Base-by-base conservation (phyloP, 257 asterid genomes). In the Verbena officinalis region DNA sequence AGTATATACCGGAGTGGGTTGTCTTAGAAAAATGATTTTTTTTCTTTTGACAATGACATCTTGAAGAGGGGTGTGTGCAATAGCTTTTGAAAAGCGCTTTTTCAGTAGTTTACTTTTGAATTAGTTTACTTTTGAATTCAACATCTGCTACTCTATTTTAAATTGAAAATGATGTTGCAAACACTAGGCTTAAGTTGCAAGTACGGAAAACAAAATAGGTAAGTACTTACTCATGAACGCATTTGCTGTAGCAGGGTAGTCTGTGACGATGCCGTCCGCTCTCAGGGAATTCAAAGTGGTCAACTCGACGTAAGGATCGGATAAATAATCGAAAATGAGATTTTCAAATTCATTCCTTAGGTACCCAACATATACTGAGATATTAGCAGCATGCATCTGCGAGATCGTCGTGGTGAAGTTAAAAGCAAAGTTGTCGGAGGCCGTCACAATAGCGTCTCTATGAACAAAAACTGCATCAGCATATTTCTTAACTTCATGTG, bases 291-390 rank as follows among this genome's bases (percentile, higher is more conserved):
- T 5, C 34, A 82, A 46, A 24, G 95, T 89, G 70, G 75, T 72
- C 11, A 92, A 77, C 77, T 89, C 88, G 5, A 80, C 81, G 39
- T 89, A 92, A 17, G 98, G 98, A 81, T 92, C 97, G 1, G 96
- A 71, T 4, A 78, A 61, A 64, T 81, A 89, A 50, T 92, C 96
- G 51, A 92, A 81, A 6, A 79, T 74, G 39, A 92, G 76, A 79
- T 86, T 90, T 39, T 70, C 75, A 56, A 82, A 92, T 57, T 92
- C 98, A 39, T 92, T 89, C 78, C 70, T 84, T 17, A 92, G 76
- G 63, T 73, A 22, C 34, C 94, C 96, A 12, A 80, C 86, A 21
- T 87, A 89, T 3, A 92, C 94, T 3, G 91, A 87, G 73, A 89
- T 7, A 33, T 92, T 92, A 22, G 89, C 95, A 44, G 95, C 88